Evolutionary conservation across 345 rosid species (phyloP), one percentile per base, ranked within the genome.

Genomic region (Dimocarpus longan): DNA sequence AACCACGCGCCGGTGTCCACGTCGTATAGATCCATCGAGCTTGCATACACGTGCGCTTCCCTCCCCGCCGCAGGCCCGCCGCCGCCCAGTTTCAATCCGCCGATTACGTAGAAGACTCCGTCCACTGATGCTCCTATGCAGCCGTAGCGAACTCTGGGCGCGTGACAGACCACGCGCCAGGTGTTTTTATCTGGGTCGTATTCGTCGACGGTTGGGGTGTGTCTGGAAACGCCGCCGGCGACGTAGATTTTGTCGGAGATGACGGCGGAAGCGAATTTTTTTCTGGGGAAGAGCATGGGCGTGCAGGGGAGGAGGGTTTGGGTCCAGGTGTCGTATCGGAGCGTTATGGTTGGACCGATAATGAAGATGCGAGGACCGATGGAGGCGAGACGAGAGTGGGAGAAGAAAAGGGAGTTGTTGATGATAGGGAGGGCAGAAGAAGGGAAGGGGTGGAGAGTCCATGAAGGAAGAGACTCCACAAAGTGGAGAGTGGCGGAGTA

Each of bases 21-120:
- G 43, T 95, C 97, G 75, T 84, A 93, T 66, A 95, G 80, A 82
- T 93, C 98, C 98, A 95, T 95, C 0, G 98, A 91, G 73, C 98
- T 89, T 0, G 98, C 97, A 69, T 92, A 92, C 28, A 89, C 87
- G 48, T 90, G 90, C 21, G 93, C 95, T 73, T 89, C 92, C 18
- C 84, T 85, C 8, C 89, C 88, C 0, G 82, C 79, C 24, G 82
- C 78, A n/a, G 82, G 78, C 15, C 76, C 83, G 66, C 80, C 82
- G 28, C 84, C 86, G 1, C 91, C 92, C 13, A 95, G 89, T 79
- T 89, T 93, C 40, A 95, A 86, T 22, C 98, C 98, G 0, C 98
- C 98, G 44, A 95, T 93, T 65, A 95, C 90, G 81, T 93, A 95
- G 63, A 93, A 90, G 22, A 95, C 89, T 8, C 96, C 97, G 66